Evolutionary conservation across 2,329 filamentous ascomycete species (phyloP), one percentile per base, ranked within the genome.

Genomic region (Dactylellina drechsleri): DNA sequence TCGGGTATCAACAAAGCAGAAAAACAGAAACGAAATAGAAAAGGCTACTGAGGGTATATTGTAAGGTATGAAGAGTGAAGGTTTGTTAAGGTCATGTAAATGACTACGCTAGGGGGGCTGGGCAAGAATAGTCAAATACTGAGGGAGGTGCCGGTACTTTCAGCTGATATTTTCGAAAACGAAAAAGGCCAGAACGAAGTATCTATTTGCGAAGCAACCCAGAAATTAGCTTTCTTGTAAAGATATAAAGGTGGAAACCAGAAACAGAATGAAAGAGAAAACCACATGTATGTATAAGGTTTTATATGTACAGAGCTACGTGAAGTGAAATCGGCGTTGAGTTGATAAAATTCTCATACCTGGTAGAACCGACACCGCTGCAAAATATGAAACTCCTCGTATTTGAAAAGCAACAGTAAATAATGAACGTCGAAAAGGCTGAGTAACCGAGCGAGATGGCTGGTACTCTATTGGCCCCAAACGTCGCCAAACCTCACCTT

Each of bases 1-100:
- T 43, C 16, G 70, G 77, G 68, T 73, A 73, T 73, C 68, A 73
- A 73, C 31, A 10, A 73, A 54, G 49, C 36, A 57, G 31, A 57
- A 61, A 56, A 20, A n/a, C 4, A 73, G 40, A 60, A 47, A n/a
- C 43, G 43, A 47, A 36, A 36, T 16, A 45, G 54, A 54, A 36
- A 36, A 23, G 56, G 52, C 36, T 40, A 43, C 28, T 6, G 54
- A 43, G 50, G 47, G 49, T 58, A 47, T 54, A 45, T 54, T 20
- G 49, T 53, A 23, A 28, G 12, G 53, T 36, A 36, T 36, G 50
- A 4, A 36, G 23, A n/a, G 31, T 59, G 16, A 52, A 45, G 67
- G 36, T 60, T 43, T 23, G 31, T 23, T 66, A 49, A 61, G 47
- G 61, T 26, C 56, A 66, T 73, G 41, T 59, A 60, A 45, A 31